Conservation (phyloP, 2,329 filamentous ascomycete species). For the Alternaria triticina region DNA sequence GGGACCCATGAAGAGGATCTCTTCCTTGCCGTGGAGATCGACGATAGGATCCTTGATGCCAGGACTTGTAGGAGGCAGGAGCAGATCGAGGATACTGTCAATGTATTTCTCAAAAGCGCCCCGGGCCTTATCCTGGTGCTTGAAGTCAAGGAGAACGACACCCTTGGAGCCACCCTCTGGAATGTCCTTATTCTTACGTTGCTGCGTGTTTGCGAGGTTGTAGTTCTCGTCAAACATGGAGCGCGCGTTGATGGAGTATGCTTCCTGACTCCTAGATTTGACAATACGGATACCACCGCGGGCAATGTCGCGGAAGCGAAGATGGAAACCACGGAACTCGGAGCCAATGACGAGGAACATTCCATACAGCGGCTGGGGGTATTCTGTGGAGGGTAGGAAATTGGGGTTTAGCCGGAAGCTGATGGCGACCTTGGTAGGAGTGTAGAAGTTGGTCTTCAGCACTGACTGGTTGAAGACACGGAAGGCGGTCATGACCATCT, state of each 20-base stretch:
- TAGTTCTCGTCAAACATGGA: conserved; percentile 99
- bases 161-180: conserved; percentile 98
- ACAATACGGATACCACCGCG: conserved; percentile 98
- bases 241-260: conserved; percentile 93
- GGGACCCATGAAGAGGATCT: conserved; percentile 98
- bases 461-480: conserved; percentile 92
- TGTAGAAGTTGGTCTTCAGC: conserved; percentile 97
- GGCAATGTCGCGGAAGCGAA: conserved; percentile 95
- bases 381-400: conserved; percentile 91
- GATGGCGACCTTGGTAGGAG: conserved; percentile 95
- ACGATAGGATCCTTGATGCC: conserved; percentile 99
- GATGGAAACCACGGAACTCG: conserved; percentile 95
- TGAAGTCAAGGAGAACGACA: conserved; percentile 90
- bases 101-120: conserved; percentile 99
- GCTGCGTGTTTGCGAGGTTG: conserved; percentile 95
- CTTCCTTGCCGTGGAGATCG: conserved; percentile 90
- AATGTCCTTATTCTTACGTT: conserved; percentile 99
- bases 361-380: conserved; percentile 90
- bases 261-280: conserved; percentile 95
- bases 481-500: conserved; percentile 98
- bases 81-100: conserved; percentile 94
- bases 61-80: conserved; percentile 86
- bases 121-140: conserved; percentile 89
- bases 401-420: conserved; percentile 91
- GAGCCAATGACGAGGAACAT: conserved; percentile 99